Base-by-base conservation (phyloP, 805 yeast genomes). In the Helenozyma rhizophorensis region DNA sequence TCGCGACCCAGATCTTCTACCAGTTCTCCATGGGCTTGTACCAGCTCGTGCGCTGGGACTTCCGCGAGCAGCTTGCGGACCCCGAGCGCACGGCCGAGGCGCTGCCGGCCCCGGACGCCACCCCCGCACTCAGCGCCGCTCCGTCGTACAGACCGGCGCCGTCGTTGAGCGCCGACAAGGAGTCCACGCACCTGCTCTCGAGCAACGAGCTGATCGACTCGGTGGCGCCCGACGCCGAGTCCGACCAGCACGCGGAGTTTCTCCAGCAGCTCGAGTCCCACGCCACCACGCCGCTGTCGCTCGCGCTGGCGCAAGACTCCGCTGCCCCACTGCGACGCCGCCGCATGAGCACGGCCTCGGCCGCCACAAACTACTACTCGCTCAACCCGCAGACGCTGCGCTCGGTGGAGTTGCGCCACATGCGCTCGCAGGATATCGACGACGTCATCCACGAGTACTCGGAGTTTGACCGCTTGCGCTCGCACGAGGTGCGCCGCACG, bases 21-120 rank as follows among this genome's bases (percentile, higher is more conserved):
- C 77, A 83, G 58, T 85, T 86, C 70, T 81, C 84, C 48, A 58
- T 82, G 27, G 96, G 96, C 2, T 72, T 83, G 33, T 81, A 80
- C 58, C 68, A 78, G 40, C 57, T 88, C 32, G 66, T 87, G 11
- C 82, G 78, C 25, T 62, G 76, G 53, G 96, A 88, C 53, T 83
- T 87, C 50, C 65, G 71, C 34, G 68, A 60, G 21, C 59, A 54
- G 32, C 38, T 60, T 4, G 30, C 25, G 8, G 38, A 37, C 13
- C 16, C 32, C 13, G 36, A 34, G 14, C n/a, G n/a, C n/a, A n/a
- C n/a, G n/a, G 11, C 6, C 12, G 14, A 12, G 4, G 21, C 15
- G 14, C 14, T 4, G 8, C 14, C 17, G 3, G 27, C 27, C 9
- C 15, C 12, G 12, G 12, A 21, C 8, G 6, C 19, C 7, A 5